Base-by-base conservation (phyloP, 495 filamentous ascomycete species). In the Aspergillus cavernicola region DNA sequence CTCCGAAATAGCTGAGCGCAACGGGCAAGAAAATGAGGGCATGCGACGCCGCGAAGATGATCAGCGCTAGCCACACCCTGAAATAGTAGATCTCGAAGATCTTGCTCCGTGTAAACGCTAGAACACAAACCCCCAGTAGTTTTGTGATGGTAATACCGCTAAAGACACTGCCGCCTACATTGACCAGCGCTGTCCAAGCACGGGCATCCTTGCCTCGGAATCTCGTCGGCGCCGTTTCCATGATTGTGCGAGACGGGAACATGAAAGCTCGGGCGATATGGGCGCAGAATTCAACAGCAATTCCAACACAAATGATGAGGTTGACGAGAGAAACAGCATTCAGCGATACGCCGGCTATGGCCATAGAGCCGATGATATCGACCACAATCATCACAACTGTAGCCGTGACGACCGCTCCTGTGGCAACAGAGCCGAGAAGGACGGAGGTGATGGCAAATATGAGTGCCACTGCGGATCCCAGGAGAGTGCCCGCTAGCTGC, bases 61-160 rank as follows among this genome's bases (percentile, higher is more conserved):
- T 90, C 54, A 99, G 77, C 38, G 92, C 86, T 18, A 96, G 65
- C 93, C 93, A 99, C 31, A 99, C 87, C 7, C 93, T 77, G 74
- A 99, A 99, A 67, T 97, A 99, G 69, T 97, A 99, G 49, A 97
- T 88, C 76, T 97, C 95, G 64, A 99, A 99, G 66, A 99, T 97
- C 81, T 97, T 97, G 69, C 90, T 95, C 20, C 88, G 73, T 7
- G 93, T 99, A 57, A 95, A 97, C 0, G 92, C 93, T 12, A 99
- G 77, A 35, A 99, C 93, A 42, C 79, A 85, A 3, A 99, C 95
- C 1, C 93, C 93, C 8, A 99, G 71, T 1, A 97, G 72, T 67
- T 99, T 99, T 18, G 93, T 99, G 22, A 99, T 72, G 0, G 91
- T 97, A 64, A 99, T 99, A 0, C 93, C 93, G 42, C 87, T 92